A percentile compares a stretch with the other conserved stretches of the same genome.
Evolutionary conservation across 2,329 filamentous ascomycete species (phyloP).

Genomic region (Colletotrichum tamarilloi): DNA sequence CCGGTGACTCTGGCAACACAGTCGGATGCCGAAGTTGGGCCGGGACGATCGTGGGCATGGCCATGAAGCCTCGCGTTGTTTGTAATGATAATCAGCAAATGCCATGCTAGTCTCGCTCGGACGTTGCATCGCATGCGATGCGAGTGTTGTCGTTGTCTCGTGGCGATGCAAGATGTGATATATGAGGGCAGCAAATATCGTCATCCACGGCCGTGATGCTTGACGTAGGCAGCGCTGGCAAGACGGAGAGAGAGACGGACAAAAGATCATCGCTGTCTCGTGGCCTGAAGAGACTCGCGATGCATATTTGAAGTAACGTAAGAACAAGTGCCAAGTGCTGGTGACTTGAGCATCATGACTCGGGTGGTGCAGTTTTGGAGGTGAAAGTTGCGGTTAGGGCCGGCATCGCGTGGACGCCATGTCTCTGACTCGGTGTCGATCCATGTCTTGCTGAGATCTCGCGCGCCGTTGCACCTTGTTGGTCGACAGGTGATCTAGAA

Average conservation of each 20-base stretch:
- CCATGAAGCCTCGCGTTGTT: not conserved
- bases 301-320: slow-evolving; percentile 26
- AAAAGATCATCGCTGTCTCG: slow-evolving; percentile 11
- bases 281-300: slow-evolving; percentile 9
- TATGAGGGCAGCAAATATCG: not conserved
- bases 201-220: not conserved
- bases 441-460: slow-evolving; percentile 24
- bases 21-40: slow-evolving; percentile 9
- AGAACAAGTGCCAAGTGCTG: slow-evolving; percentile 11
- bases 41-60: not conserved
- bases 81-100: not conserved
- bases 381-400: not conserved
- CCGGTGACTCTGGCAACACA: not conserved
- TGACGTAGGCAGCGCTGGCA: not conserved
- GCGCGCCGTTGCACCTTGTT: slow-evolving; percentile 13
- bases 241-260: not conserved
- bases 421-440: slow-evolving; percentile 31
- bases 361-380: not conserved
- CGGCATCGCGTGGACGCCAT: slow-evolving; percentile 25
- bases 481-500: slow-evolving; percentile 20
- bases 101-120: not conserved
- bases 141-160: slow-evolving; percentile 3
- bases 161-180: not conserved
- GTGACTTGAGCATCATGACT: slow-evolving; percentile 29
- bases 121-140: slow-evolving; percentile 13